Percentiles rank a stretch among this genome's conserved stretches.
These are phyloP conservation scores for Lineolata rhizophorae DNA, from an alignment of 495 filamentous ascomycete species.

Conservation along the genomic window DNA sequence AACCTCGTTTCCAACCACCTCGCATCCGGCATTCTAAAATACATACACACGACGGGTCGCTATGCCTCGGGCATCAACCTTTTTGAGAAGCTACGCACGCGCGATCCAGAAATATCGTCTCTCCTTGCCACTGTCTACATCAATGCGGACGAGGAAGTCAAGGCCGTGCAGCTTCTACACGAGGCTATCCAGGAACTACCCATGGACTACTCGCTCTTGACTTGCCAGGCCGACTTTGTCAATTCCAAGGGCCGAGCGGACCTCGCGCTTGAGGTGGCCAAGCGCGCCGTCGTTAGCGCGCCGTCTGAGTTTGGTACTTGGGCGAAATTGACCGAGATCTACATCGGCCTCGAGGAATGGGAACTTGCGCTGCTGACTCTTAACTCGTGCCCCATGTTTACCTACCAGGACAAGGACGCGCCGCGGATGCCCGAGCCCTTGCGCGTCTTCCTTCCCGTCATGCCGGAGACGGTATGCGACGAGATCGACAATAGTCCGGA, in stretches of 20 bases:
- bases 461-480: constrained; percentile 78
- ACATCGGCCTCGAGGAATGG: constrained; percentile 82
- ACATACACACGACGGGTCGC: constrained; percentile 87
- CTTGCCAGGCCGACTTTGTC: constrained; percentile 85
- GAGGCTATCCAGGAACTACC: constrained; percentile 75
- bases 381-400: constrained; percentile 99
- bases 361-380: constrained; percentile 79
- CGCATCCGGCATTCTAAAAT: constrained; percentile 76
- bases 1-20: constrained; percentile 95
- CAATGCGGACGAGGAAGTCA: constrained; percentile 87
- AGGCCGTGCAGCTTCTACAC: constrained; percentile 71
- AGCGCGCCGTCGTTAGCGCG: constrained; percentile 79
- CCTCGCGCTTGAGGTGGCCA: constrained; percentile 81
- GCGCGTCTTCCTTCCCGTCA: constrained; percentile 64
- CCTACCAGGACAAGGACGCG: constrained; percentile 92
- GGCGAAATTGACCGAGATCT: constrained; percentile 83
- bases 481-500: constrained; percentile 80
- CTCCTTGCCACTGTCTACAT: constrained; percentile 74
- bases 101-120: constrained; percentile 84
- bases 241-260: constrained; percentile 65
- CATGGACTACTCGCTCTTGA: constrained; percentile 89
- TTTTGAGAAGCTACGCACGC: constrained; percentile 82
- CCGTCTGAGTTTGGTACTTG: constrained; percentile 95
- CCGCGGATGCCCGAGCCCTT: constrained; percentile 82
- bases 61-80: constrained; percentile 94